Evolutionary conservation across 2,329 filamentous ascomycete genomes (phyloP).

Genomic region (Helotiales sp.): DNA sequence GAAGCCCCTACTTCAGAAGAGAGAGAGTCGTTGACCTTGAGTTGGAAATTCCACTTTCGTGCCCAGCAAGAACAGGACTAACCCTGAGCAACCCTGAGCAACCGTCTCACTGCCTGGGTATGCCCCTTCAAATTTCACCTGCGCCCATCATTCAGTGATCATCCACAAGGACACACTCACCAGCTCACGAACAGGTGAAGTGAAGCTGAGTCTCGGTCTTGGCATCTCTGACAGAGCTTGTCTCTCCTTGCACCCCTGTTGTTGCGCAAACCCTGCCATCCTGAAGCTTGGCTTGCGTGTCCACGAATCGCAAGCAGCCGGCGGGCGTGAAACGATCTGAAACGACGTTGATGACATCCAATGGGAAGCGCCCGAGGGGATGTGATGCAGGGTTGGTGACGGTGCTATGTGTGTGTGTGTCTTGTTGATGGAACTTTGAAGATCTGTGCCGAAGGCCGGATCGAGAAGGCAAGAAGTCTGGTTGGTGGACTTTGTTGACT

Average conservation of each 20-base stretch:
- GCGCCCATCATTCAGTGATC: neutral
- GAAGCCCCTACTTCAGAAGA: neutral
- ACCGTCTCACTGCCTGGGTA: neutral
- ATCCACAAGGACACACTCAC: neutral
- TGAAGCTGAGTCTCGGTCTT: conserved; percentile 9
- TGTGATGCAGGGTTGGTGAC: conserved; percentile 6
- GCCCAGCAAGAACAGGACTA: no score
- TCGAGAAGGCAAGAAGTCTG: neutral
- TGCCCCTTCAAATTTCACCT: neutral
- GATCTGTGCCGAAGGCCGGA: neutral
- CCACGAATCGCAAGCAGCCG: neutral
- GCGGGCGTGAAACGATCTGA: conserved; percentile 6
- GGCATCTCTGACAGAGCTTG: conserved; percentile 9
- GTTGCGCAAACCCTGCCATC: neutral
- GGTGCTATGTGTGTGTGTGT: neutral
- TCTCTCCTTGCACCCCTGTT: conserved; percentile 1
- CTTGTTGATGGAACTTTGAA: neutral
- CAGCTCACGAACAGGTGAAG: neutral
- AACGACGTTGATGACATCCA: conserved; percentile 6
- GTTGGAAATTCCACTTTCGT: neutral
- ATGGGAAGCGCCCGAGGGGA: neutral
- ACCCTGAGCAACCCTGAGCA: no score
- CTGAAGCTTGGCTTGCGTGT: conserved; percentile 8
- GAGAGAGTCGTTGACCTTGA: neutral
- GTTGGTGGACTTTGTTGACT: conserved; percentile 1